Evolutionary conservation across 1,139 yeast species (phyloP).

Genomic region (Blastobotrys malaysiensis): DNA sequence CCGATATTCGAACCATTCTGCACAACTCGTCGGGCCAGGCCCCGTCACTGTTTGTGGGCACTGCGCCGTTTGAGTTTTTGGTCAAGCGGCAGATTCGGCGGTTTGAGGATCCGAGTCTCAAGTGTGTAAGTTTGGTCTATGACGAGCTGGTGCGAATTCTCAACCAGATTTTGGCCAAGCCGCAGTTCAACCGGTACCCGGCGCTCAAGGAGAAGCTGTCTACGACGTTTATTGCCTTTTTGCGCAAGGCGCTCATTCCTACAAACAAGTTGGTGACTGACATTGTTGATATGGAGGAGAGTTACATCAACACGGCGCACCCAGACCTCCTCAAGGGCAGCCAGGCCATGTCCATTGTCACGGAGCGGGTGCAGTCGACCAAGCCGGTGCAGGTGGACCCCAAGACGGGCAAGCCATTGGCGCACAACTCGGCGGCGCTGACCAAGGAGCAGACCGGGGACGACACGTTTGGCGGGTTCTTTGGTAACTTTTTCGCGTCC

Average conservation of each 20-base stretch:
- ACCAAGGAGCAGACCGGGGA: constrained; percentile 18
- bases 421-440: constrained; percentile 24
- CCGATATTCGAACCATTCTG: constrained; percentile 88
- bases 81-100: constrained; percentile 92
- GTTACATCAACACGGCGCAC: constrained; percentile 95
- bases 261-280: constrained; percentile 82
- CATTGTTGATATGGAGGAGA: constrained; percentile 77
- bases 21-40: constrained; percentile 96
- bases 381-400: constrained; percentile 84
- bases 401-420: constrained; percentile 69
- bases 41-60: constrained; percentile 93
- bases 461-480: constrained; percentile 58
- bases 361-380: constrained; percentile 77
- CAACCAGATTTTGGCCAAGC: constrained; percentile 77
- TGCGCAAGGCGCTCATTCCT: constrained; percentile 77
- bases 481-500: constrained; percentile 90
- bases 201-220: constrained; percentile 82
- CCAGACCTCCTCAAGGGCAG: constrained; percentile 93
- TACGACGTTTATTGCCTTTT: constrained; percentile 69
- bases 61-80: constrained; percentile 92
- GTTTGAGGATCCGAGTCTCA: constrained; percentile 90
- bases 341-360: constrained; percentile 91
- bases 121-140: constrained; percentile 86
- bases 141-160: constrained; percentile 92
- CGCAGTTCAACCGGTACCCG: constrained; percentile 86